Percentiles rank a stretch among this genome's conserved stretches.
Conservation (phyloP, 2,329 filamentous ascomycete genomes). For the Metarhizium anisopliae region DNA sequence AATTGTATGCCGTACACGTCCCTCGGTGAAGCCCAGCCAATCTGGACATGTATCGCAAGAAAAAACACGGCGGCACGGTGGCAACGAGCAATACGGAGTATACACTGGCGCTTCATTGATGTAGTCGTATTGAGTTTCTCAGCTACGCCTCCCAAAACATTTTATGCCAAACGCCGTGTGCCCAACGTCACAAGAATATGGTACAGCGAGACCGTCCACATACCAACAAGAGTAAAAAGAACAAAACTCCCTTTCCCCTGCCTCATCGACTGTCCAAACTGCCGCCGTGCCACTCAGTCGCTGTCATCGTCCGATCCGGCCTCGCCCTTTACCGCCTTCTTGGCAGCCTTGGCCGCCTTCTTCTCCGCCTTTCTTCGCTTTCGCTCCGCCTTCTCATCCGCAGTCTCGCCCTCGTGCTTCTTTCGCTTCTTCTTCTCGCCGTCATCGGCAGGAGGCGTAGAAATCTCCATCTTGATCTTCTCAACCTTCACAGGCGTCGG, state of each 20-base stretch:
- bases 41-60: not conserved
- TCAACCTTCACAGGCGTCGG: constrained; percentile 16
- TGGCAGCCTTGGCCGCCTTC: constrained; percentile 48
- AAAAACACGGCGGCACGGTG: not conserved
- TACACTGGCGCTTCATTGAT: not conserved
- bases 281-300: constrained; percentile 5
- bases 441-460: constrained; percentile 34
- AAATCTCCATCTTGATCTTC: constrained; percentile 26
- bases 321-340: constrained; percentile 43
- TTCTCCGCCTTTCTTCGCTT: constrained; percentile 53
- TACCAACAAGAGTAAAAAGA: constrained; percentile 8
- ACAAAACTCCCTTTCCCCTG: not conserved
- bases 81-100: not conserved
- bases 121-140: not conserved
- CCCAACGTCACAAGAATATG: constrained; percentile 10
- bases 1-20: too few relatives aligned
- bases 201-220: constrained; percentile 13
- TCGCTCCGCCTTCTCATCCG: constrained; percentile 56
- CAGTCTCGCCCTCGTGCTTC: constrained; percentile 71
- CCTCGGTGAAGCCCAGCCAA: not conserved
- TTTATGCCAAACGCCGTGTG: constrained; percentile 14
- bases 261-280: not conserved
- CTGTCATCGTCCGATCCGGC: constrained; percentile 38
- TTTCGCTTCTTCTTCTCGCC: constrained; percentile 61
- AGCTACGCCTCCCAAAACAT: constrained; percentile 7